A percentile compares a stretch with the other conserved stretches of the same genome.
These are phyloP conservation scores for Selenicereus undatus DNA, from an alignment of 148 eudicot species.

Conservation along the genomic window DNA sequence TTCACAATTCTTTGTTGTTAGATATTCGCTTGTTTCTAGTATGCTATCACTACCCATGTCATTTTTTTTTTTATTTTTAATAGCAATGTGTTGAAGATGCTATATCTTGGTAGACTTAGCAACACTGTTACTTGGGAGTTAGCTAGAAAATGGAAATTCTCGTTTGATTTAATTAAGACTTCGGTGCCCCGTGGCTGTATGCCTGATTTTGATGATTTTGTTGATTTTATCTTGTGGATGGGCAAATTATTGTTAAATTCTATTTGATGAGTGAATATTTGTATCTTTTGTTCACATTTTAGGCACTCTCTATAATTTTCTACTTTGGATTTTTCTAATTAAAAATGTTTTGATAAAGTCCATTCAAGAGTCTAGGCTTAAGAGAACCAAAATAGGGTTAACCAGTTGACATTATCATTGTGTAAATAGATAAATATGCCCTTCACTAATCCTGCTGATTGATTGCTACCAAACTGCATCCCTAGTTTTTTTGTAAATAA, in stretches of 20 bases:
- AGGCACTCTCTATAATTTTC: not conserved
- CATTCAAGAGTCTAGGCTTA: not conserved
- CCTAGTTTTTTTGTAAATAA: not conserved
- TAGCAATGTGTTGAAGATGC: conserved; percentile 3
- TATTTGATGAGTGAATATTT: not conserved
- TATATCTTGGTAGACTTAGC: not conserved
- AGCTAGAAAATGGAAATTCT: not conserved
- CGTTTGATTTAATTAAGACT: not conserved
- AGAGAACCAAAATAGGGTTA: not conserved
- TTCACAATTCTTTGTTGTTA: not conserved
- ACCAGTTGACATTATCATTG: too few relatives aligned
- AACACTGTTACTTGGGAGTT: not conserved
- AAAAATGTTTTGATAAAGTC: not conserved
- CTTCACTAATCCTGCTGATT: not conserved
- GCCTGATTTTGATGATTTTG: not conserved
- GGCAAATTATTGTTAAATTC: not conserved
- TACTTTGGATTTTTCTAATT: not conserved
- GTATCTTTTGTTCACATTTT: not conserved
- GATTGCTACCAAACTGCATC: not conserved
- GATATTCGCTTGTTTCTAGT: not conserved
- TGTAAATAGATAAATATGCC: not conserved
- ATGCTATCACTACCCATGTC: conserved; percentile 7
- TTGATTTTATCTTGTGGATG: not conserved
- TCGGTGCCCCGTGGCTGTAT: not conserved
- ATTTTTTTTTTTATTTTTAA: too few relatives aligned